phyloP scores from a whole-genome alignment of 345 rosid genomes.

The Corchorus capsularis region DNA sequence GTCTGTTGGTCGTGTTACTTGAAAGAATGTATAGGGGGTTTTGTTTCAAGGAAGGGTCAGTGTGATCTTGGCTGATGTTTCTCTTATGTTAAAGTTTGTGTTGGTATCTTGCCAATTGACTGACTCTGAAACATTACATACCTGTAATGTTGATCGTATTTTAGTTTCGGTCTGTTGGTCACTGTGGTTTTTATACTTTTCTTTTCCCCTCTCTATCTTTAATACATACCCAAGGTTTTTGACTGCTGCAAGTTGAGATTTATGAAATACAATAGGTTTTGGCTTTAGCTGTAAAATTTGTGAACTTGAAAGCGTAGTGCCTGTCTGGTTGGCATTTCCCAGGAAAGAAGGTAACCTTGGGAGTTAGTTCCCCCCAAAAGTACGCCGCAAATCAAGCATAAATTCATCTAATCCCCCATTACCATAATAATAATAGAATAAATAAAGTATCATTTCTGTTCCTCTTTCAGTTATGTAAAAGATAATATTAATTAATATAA shows the following conservation, averaged over 20 bases:
- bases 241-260: not conserved
- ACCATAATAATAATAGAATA: not conserved
- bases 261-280: not conserved
- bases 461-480: not conserved
- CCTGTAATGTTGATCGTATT: constrained; percentile 16
- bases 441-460: not conserved
- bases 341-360: not conserved
- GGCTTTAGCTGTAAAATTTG: not conserved
- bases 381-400: constrained; percentile 23
- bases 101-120: constrained; percentile 13
- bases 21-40: constrained; percentile 18
- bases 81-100: constrained; percentile 16
- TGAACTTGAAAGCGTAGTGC: not conserved
- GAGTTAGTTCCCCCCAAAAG: constrained; percentile 20
- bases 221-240: not conserved
- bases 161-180: constrained; percentile 13
- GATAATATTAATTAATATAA: too few species aligned
- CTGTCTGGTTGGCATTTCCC: not conserved
- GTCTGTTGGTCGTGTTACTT: not conserved
- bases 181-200: not conserved
- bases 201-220: not conserved
- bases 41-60: constrained; percentile 10
- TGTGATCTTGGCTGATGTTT: constrained; percentile 26
- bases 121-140: constrained; percentile 15
- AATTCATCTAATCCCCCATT: not conserved